Evolutionary conservation across 148 eudicot species (phyloP), one percentile per base, ranked within the genome.

Genomic region (Arbutus unedo): DNA sequence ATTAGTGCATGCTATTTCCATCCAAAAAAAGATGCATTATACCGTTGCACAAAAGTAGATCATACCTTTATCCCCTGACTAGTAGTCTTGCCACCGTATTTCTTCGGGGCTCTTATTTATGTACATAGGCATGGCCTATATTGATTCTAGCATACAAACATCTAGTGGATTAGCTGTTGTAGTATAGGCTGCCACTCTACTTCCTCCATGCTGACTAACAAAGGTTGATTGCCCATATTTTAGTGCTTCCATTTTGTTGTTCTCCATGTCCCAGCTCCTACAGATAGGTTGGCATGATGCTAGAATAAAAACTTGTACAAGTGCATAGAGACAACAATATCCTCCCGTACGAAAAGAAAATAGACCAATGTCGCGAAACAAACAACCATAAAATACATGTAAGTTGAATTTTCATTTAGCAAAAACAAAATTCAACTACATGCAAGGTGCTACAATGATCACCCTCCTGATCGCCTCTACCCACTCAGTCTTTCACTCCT

Each of bases 21-120:
- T 43, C 75, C 49, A n/a, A 71, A 43, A 44, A 71, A 71, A 44
- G 19, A 71, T 71, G 6, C 75, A 71, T 71, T 71, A 5, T 4
- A 14, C 50, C 75, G 16, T 41, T 6, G n/a, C n/a, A n/a, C 18
- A 47, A n/a, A 48, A 10, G 57, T 75, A 57, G 51, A 73, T 18
- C 31, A 8, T 49, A 75, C 78, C 56, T 75, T 75, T 75, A 75
- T 75, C 57, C 41, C 78, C 57, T 48, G 43, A 48, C 57, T 13
- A 15, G 59, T 51, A 76, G 79, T 76, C 79, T 51, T 76, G 59
- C 59, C 45, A 76, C 54, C 59, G 25, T 18, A 76, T 6, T 76
- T 76, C 79, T 51, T 76, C 60, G 11, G 9, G 60, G 57, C 59
- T 76, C 31, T 76, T 76, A 51, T 51, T 15, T 76, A 13, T 43